Percentiles rank a stretch among this genome's conserved stretches.
Evolutionary conservation across 176 grass and related monocot genomes (phyloP).

Genomic region (Bothriochloa decipiens): DNA sequence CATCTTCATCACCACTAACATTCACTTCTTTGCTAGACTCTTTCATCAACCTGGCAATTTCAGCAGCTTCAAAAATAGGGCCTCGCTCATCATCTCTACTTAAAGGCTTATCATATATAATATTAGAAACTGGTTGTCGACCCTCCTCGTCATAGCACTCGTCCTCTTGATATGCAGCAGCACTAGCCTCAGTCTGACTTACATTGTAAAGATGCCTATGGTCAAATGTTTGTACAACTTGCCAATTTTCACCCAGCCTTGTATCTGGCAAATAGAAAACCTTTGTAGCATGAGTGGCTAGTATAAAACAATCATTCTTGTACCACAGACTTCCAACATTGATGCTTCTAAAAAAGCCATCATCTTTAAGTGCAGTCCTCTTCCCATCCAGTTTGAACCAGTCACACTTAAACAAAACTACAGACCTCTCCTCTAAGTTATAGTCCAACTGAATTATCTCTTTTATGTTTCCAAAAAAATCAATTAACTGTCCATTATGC

Average conservation of each 20-base stretch:
- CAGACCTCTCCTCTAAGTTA: no score
- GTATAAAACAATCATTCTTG: not conserved
- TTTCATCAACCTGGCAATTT: not conserved
- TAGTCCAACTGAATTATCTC: not conserved
- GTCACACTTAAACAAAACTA: not conserved
- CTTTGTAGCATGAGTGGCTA: not conserved
- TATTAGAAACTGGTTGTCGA: not conserved
- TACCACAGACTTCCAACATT: not conserved
- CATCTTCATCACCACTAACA: not conserved
- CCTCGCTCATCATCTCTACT: not conserved
- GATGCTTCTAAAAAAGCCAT: not conserved
- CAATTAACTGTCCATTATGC: not conserved
- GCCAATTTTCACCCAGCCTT: no score
- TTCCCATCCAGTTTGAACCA: not conserved
- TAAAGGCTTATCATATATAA: not conserved
- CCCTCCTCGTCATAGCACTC: not conserved
- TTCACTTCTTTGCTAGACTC: not conserved
- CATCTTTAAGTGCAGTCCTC: not conserved
- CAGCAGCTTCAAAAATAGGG: not conserved
- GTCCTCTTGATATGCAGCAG: not conserved
- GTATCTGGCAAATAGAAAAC: no score
- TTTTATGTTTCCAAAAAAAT: not conserved
- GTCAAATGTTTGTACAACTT: not conserved
- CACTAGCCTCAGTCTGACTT: not conserved
- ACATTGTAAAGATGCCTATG: not conserved